Conservation (phyloP, 2,329 filamentous ascomycete genomes). For the Colletotrichum noveboracense region DNA sequence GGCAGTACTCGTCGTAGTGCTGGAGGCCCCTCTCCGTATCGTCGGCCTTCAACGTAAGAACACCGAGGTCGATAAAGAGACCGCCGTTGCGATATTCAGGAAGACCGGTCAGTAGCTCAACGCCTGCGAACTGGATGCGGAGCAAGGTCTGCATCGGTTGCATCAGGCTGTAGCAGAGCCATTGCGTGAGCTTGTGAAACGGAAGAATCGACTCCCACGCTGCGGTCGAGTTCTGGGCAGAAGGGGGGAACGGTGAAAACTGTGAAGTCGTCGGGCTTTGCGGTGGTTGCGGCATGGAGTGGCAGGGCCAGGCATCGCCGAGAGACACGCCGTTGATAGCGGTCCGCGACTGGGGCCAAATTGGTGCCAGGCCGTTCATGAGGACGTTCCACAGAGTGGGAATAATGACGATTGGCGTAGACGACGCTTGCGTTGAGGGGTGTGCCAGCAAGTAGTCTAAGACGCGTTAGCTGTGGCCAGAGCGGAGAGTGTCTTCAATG, state of each 20-base stretch:
- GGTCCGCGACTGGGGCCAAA: slow-evolving; percentile 89
- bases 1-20: slow-evolving; percentile 67
- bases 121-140: slow-evolving; percentile 54
- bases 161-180: slow-evolving; percentile 76
- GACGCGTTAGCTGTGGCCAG: slow-evolving; percentile 24
- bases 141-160: slow-evolving; percentile 64
- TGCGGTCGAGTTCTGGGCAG: slow-evolving; percentile 52
- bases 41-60: slow-evolving; percentile 54
- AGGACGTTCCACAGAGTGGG: slow-evolving; percentile 91
- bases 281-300: slow-evolving; percentile 70
- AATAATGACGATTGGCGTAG: slow-evolving; percentile 83
- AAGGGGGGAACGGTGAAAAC: slow-evolving; percentile 52
- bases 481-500: background rate
- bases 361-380: slow-evolving; percentile 83
- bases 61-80: slow-evolving; percentile 66
- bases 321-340: slow-evolving; percentile 85
- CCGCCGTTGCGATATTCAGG: slow-evolving; percentile 78
- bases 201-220: slow-evolving; percentile 72
- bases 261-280: slow-evolving; percentile 52
- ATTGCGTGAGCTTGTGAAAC: slow-evolving; percentile 72
- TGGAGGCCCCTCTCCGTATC: slow-evolving; percentile 46
- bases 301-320: slow-evolving; percentile 94
- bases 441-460: slow-evolving; percentile 94
- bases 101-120: slow-evolving; percentile 66
- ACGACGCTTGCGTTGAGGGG: slow-evolving; percentile 86